Evolutionary conservation across 2,329 filamentous ascomycete genomes (phyloP), one percentile per base, ranked within the genome.

Genomic region (Cladosporium sp.): DNA sequence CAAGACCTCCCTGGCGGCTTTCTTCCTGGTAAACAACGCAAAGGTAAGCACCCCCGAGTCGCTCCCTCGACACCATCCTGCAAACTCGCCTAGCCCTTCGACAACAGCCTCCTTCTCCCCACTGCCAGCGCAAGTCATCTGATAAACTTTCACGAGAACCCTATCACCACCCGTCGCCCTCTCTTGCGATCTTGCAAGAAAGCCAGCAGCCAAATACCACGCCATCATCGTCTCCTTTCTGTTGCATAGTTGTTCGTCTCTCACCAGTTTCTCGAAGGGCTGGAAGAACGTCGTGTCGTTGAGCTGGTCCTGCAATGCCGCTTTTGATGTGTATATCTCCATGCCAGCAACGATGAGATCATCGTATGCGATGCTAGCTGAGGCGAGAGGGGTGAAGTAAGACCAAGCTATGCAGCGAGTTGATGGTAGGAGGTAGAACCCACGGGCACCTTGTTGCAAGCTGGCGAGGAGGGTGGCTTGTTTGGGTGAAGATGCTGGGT

Each of bases 201-300:
- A 74, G 0, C 73, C 73, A 8, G 49, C 65, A 11, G 68, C 65
- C 10, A 62, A 58, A 57, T 71, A 73, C 70, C 71, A 74, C 1
- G 71, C 72, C 7, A 69, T 59, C 40, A 74, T 62, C 5, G 69
- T 68, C 50, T 72, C 73, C 3, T 67, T 62, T 40, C 69, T 67
- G 3, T 62, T 35, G 65, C 72, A 74, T 11, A 73, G 64, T 53
- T 72, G 70, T 16, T 52, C 21, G 33, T 66, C n/a, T 61, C 65
- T 66, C 31, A 67, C 72, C 11, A 63, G 66, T 4, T 66, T 40
- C 40, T 72, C 72, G 44, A 71, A 74, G 1, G 66, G 28, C 56
- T 74, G 73, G 66, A 74, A 74, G 58, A 67, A 72, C 4, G 67
- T 67, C 35, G 68, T 65, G 62, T 74, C 73, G 12, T 74, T 53